These are phyloP conservation scores for Cystofilobasidium ferigula DNA, from an alignment of 768 basidiomycete genomes.

Conservation along the genomic window DNA sequence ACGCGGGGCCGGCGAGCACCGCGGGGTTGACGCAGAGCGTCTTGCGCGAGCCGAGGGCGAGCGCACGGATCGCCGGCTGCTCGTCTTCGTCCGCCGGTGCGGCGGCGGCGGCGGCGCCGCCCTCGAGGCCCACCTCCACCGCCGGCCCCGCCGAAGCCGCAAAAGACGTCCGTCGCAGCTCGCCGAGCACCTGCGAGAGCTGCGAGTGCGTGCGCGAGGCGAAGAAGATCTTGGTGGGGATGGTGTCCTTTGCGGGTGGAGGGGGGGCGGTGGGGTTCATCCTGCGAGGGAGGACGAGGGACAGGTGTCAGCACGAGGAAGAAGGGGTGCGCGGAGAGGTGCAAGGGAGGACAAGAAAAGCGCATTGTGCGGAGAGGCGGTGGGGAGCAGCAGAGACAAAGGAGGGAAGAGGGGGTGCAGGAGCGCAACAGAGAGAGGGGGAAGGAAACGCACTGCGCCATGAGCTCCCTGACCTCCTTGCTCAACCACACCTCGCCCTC, in stretches of 20 bases:
- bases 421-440: constrained; percentile 13
- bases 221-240: constrained; percentile 55
- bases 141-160: constrained; percentile 14
- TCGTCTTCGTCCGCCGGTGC: neutral
- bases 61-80: constrained; percentile 44
- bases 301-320: too few relatives aligned
- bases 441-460: constrained; percentile 53
- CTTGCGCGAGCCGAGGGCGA: constrained; percentile 80
- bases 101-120: neutral
- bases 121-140: constrained; percentile 29
- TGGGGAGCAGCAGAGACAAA: neutral
- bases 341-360: neutral
- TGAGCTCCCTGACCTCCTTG: constrained; percentile 63
- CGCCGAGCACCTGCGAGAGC: constrained; percentile 76
- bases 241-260: neutral
- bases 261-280: constrained; percentile 3
- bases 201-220: constrained; percentile 95
- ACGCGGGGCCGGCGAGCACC: constrained; percentile 46
- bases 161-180: constrained; percentile 62
- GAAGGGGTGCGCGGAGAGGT: neutral
- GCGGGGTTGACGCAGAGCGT: constrained; percentile 86
- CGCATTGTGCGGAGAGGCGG: neutral
- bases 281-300: neutral
- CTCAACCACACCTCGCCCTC: constrained; percentile 51
- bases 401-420: neutral